phyloP scores from a whole-genome alignment of 1,139 yeast species.

The Pichia sp. region DNA sequence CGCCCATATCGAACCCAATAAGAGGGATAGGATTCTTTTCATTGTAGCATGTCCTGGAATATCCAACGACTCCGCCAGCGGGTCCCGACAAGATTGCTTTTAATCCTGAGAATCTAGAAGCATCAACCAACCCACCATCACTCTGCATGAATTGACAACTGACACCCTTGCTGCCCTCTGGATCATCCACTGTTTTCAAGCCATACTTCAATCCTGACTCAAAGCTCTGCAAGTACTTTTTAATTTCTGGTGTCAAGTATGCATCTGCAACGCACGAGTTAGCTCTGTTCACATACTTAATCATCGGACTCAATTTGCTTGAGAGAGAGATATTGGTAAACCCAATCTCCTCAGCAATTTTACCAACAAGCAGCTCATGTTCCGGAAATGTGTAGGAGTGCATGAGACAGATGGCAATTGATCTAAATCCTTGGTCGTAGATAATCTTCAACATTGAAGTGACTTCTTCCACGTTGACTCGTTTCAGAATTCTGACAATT shows the following conservation, averaged over 20 bases:
- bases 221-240: conserved; percentile 53
- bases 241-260: conserved; percentile 66
- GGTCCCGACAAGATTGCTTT: conserved; percentile 53
- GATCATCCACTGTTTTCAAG: conserved; percentile 29
- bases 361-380: conserved; percentile 54
- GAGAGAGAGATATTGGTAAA: conserved; percentile 60
- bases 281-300: conserved; percentile 63
- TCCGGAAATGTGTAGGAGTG: conserved; percentile 66
- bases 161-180: conserved; percentile 22
- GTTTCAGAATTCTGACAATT: conserved; percentile 44
- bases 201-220: conserved; percentile 54
- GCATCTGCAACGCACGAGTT: conserved; percentile 74
- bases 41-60: conserved; percentile 44
- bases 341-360: conserved; percentile 44
- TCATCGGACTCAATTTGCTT: conserved; percentile 63
- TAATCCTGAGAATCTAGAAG: conserved; percentile 41
- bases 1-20: conserved; percentile 59
- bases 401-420: conserved; percentile 60
- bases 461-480: conserved; percentile 39
- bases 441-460: conserved; percentile 34
- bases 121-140: conserved; percentile 51
- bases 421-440: conserved; percentile 49
- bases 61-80: conserved; percentile 59
- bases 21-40: conserved; percentile 35
- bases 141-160: conserved; percentile 49